Percentiles rank a stretch among this genome's conserved stretches.
These are phyloP conservation scores for Aphanomyces astaci DNA, from an alignment of 352 stramenopile species.

Conservation along the genomic window DNA sequence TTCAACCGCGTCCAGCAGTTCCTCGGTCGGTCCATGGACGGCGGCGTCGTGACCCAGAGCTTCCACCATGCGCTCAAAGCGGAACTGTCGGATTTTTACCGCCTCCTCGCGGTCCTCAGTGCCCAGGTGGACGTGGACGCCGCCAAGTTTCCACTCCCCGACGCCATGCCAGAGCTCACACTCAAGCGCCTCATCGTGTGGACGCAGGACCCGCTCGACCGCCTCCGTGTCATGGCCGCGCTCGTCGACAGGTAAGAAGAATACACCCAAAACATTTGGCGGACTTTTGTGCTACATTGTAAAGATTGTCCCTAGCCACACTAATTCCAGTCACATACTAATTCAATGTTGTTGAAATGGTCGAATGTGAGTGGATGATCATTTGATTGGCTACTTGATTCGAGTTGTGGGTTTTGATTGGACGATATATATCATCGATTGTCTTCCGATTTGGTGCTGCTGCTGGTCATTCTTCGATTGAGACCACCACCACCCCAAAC, in stretches of 20 bases:
- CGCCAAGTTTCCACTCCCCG: slow-evolving; percentile 37
- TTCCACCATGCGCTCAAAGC: slow-evolving; percentile 87
- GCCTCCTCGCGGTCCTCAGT: slow-evolving; percentile 87
- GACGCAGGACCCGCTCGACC: slow-evolving; percentile 81
- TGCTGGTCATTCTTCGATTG: too few relatives aligned
- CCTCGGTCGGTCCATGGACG: slow-evolving; percentile 47
- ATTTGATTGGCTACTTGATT: too few relatives aligned
- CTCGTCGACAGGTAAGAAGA: slow-evolving; percentile 82
- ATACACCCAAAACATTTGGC: neutral
- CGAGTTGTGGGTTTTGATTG: too few relatives aligned
- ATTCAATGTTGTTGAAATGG: too few relatives aligned
- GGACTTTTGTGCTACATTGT: too few relatives aligned
- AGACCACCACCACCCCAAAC: too few relatives aligned
- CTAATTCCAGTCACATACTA: too few relatives aligned
- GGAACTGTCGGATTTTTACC: slow-evolving; percentile 89
- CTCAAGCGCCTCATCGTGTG: slow-evolving; percentile 86
- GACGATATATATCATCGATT: too few relatives aligned
- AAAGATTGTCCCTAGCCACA: too few relatives aligned
- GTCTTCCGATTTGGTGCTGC: too few relatives aligned
- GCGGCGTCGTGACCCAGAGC: slow-evolving; percentile 76
- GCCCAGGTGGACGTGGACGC: slow-evolving; percentile 83
- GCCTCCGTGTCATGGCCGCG: slow-evolving; percentile 83
- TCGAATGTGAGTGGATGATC: too few relatives aligned
- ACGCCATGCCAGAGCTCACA: slow-evolving; percentile 47
- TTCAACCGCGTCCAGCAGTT: slow-evolving; percentile 80